These are phyloP conservation scores for Fraxinus baroniana DNA, from an alignment of 305 asterid species.

Conservation along the genomic window DNA sequence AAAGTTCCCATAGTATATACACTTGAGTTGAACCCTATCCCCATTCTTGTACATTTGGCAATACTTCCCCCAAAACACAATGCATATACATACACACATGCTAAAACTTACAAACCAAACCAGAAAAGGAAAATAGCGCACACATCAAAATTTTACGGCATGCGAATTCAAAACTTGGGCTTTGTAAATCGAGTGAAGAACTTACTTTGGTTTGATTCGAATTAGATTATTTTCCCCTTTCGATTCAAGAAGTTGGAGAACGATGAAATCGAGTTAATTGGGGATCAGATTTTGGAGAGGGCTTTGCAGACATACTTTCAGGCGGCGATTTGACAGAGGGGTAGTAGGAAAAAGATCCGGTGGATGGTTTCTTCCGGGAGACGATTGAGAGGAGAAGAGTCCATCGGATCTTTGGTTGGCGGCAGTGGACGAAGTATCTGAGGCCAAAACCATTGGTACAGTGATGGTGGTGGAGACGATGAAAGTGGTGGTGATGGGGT, in stretches of 20 bases:
- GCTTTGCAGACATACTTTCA: too few relatives aligned
- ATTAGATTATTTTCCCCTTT: background rate
- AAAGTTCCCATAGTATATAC: conserved; percentile 76
- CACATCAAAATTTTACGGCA: background rate
- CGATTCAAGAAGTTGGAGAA: background rate
- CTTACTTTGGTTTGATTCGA: background rate
- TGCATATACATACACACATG: background rate
- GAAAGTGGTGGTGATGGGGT: background rate
- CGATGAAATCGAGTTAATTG: background rate
- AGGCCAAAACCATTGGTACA: too few relatives aligned
- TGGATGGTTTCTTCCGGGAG: too few relatives aligned
- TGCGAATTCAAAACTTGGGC: background rate
- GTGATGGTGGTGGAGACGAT: too few relatives aligned
- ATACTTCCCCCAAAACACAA: conserved; percentile 43
- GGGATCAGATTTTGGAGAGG: background rate
- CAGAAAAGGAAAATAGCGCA: background rate
- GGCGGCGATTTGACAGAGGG: too few relatives aligned
- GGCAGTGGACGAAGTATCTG: too few relatives aligned
- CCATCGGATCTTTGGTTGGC: too few relatives aligned
- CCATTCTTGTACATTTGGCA: conserved; percentile 88
- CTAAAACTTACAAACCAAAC: background rate
- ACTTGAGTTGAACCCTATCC: conserved; percentile 73
- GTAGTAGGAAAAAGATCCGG: too few relatives aligned
- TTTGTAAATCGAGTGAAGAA: background rate
- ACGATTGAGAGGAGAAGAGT: too few relatives aligned